Conservation (phyloP, 805 yeast species). For the Candida qinlingensis region DNA sequence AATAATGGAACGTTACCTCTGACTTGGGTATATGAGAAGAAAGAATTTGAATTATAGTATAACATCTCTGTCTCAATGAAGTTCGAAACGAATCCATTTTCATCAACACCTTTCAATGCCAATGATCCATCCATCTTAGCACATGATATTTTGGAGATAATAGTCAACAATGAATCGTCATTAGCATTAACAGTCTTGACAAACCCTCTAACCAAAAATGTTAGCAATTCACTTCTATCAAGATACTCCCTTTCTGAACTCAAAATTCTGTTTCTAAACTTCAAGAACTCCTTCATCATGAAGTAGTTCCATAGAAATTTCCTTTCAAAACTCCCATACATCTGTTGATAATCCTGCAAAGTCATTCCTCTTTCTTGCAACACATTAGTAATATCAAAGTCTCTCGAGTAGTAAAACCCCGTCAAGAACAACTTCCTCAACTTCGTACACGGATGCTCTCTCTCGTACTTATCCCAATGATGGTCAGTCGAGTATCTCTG, state of each 20-base stretch:
- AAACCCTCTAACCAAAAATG: conserved; percentile 87
- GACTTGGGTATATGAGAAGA: conserved; percentile 75
- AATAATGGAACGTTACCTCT: conserved; percentile 91
- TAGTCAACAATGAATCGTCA: conserved; percentile 45
- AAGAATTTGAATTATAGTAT: conserved; percentile 41
- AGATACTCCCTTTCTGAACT: conserved; percentile 49
- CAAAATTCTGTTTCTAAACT: conserved; percentile 65
- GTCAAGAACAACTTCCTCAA: conserved; percentile 67
- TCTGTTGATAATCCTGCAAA: conserved; percentile 28
- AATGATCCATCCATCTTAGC: conserved; percentile 77
- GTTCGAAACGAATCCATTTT: conserved; percentile 87
- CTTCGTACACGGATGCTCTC: conserved; percentile 76
- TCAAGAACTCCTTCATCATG: conserved; percentile 72
- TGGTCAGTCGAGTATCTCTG: conserved; percentile 20
- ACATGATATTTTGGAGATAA: conserved; percentile 87
- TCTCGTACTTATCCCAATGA: conserved; percentile 27
- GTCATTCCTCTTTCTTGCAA: conserved; percentile 66
- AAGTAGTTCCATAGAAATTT: conserved; percentile 90
- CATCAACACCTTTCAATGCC: conserved; percentile 85
- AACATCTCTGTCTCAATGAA: conserved; percentile 88
- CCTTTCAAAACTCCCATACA: conserved; percentile 51
- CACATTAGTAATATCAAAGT: conserved; percentile 80
- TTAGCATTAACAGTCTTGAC: conserved; percentile 57
- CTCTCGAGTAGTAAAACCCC: conserved; percentile 88
- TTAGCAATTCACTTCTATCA: conserved; percentile 66